Evolutionary conservation across 306 rosid genomes (phyloP), one percentile per base, ranked within the genome.

Genomic region (Sicyos edulis): DNA sequence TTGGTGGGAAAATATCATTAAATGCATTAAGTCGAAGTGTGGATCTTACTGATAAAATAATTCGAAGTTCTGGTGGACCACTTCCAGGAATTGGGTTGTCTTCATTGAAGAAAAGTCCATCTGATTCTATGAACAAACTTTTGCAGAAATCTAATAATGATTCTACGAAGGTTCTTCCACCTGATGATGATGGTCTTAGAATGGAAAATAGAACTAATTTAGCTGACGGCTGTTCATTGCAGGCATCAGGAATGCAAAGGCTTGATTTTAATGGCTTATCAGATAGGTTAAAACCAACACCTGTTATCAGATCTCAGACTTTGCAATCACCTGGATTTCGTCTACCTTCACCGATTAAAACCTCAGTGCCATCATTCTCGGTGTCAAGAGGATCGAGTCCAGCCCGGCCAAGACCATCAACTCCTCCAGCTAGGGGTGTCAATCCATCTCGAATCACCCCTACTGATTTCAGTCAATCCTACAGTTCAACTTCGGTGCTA

Each of bases 391-490:
- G 91, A 29, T 75, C 65, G 34, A 95, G 97, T 83, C 78, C 78
- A 74, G 44, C 54, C n/a, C 64, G 78, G 34, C 42, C 72, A 32
- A 62, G 78, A 16, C 63, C 78, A 17, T 74, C 78, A 63, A 63
- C 61, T 74, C 89, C 95, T 62, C 88, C 95, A 72, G 76, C 93
- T 44, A 84, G 92, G 82, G 96, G 96, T 69, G 78, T 78, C 70
- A 91, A 92, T 80, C 99, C 92, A 17, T 84, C 95, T 62, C 86
- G 87, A 70, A 44, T 75, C 62, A 83, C 90, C 76, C 72, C 84
- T 22, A 71, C 81, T 65, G 51, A 24, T 73, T 82, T 85, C 55
- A 71, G 80, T 82, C 88, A 86, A 61, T 76, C 95, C 64, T 78
- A 72, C 81, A 75, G 79, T 77, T 61, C 91, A 54, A 72, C 79